Percentiles rank a stretch among this genome's conserved stretches.
phyloP scores from a whole-genome alignment of 2,329 filamentous ascomycete genomes.

The Cladosporium sp. region DNA sequence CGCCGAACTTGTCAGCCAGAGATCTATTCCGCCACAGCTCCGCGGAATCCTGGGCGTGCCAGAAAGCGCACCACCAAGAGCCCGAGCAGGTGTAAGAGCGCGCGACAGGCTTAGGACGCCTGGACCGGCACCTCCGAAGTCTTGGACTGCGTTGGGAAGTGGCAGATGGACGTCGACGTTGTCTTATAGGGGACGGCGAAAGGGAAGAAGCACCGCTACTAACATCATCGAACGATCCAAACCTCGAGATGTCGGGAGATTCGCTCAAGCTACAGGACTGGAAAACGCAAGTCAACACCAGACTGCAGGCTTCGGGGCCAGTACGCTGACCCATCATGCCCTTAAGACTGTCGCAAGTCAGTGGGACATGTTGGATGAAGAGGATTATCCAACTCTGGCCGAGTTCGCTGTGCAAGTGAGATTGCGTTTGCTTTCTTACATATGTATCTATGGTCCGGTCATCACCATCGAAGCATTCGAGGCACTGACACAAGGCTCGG shows the following conservation, averaged over 20 bases:
- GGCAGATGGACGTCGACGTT: constrained; percentile 4
- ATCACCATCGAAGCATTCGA: constrained; percentile 44
- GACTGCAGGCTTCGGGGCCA: constrained; percentile 8
- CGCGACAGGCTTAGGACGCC: constrained; percentile 32
- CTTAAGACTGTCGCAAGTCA: constrained; percentile 52
- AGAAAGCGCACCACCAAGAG: constrained; percentile 42
- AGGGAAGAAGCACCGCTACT: constrained; percentile 10
- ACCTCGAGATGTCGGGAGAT: constrained; percentile 24
- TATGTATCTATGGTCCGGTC: constrained; percentile 46
- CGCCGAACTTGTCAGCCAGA: constrained; percentile 37
- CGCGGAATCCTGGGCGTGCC: constrained; percentile 41
- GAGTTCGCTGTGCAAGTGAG: constrained; percentile 50
- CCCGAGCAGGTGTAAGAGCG: constrained; percentile 36
- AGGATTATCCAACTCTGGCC: constrained; percentile 52
- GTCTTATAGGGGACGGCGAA: constrained; percentile 16
- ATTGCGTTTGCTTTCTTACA: constrained; percentile 51
- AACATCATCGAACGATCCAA: constrained; percentile 21
- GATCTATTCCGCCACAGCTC: constrained; percentile 42
- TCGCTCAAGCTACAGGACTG: constrained; percentile 20
- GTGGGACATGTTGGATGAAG: constrained; percentile 54
- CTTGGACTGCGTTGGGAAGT: constrained; percentile 23
- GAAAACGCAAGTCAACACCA: neutral
- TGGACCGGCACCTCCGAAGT: constrained; percentile 43
- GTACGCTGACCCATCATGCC: constrained; percentile 46
- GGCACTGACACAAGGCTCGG: constrained; percentile 46